A percentile compares a stretch with the other conserved stretches of the same genome.
Evolutionary conservation across 2,329 filamentous ascomycete genomes (phyloP).

Genomic region (Apiospora rasikravindrae): DNA sequence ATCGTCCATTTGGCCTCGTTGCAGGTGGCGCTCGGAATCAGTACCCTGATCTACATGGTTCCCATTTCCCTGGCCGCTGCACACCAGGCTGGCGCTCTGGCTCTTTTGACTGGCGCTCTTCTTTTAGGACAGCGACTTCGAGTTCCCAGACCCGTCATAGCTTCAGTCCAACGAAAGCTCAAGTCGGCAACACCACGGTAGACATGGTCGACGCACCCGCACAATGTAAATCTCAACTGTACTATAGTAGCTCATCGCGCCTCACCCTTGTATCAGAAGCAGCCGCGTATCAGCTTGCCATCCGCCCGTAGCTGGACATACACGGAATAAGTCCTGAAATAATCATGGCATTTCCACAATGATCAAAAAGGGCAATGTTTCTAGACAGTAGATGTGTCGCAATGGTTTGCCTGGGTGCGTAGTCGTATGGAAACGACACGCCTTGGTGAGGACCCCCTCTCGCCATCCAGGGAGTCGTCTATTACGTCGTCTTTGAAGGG

Average conservation of each 20-base stretch:
- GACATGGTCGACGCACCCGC: neutral
- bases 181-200: constrained; percentile 17
- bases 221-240: neutral
- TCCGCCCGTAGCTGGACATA: neutral
- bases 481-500: too few species aligned
- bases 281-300: neutral
- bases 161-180: constrained; percentile 60
- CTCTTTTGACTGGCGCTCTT: constrained; percentile 80
- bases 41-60: constrained; percentile 91
- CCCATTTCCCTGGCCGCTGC: constrained; percentile 85
- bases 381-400: too few species aligned
- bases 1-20: constrained; percentile 81
- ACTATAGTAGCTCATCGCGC: constrained; percentile 12
- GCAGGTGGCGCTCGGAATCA: constrained; percentile 87
- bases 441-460: too few species aligned
- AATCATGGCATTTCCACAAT: neutral
- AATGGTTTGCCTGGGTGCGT: too few species aligned
- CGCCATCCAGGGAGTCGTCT: too few species aligned
- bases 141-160: constrained; percentile 69
- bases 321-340: neutral
- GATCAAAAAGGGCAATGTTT: too few species aligned
- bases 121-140: constrained; percentile 80
- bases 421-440: too few species aligned
- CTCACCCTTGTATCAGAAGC: neutral
- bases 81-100: constrained; percentile 90